Base-by-base conservation (phyloP, 2,329 filamentous ascomycete species). In the Pyrenochaeta sp. region DNA sequence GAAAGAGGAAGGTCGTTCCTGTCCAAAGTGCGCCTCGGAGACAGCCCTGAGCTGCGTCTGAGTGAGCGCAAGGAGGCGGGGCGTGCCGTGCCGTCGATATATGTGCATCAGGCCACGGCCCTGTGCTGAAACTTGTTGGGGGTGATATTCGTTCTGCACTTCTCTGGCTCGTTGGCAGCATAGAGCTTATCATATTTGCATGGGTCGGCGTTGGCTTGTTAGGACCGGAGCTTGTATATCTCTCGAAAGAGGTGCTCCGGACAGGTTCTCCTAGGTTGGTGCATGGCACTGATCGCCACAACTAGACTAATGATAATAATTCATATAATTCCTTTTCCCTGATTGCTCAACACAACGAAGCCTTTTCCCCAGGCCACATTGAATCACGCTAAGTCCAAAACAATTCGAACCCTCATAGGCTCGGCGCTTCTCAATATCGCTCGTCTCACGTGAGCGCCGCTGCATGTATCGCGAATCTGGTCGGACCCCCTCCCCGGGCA, bases 391-490 rank as follows among this genome's bases (percentile, higher is more conserved):
- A n/a, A n/a, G n/a, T n/a, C n/a, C n/a, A n/a, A n/a, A n/a, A n/a
- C n/a, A n/a, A n/a, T n/a, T 19, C 6, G 4, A 15, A 7, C 15
- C 29, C 14, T 27, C 10, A 27, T 27, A 13, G 14, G 6, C 24
- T 28, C 17, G 7, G n/a, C 27, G 18, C 6, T 20, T 22, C 19
- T 13, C 8, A 34, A 9, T 23, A 7, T 9, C 20, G 10, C 19
- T 35, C 23, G 22, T 24, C 46, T 35, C 36, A 41, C 32, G 46
- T 45, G 36, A 45, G 24, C 26, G n/a, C 22, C 14, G n/a, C 22
- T 20, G 27, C 24, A 49, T 49, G 41, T 26, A 9, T 26, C 22
- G 7, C 18, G 9, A 34, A 22, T 22, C 31, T 22, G 19, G 11
- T 19, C 13, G 30, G 19, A 10, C 7, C 6, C 13, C n/a, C n/a